Evolutionary conservation across 176 grass and related monocot genomes (phyloP).

Genomic region (Avena eriantha): DNA sequence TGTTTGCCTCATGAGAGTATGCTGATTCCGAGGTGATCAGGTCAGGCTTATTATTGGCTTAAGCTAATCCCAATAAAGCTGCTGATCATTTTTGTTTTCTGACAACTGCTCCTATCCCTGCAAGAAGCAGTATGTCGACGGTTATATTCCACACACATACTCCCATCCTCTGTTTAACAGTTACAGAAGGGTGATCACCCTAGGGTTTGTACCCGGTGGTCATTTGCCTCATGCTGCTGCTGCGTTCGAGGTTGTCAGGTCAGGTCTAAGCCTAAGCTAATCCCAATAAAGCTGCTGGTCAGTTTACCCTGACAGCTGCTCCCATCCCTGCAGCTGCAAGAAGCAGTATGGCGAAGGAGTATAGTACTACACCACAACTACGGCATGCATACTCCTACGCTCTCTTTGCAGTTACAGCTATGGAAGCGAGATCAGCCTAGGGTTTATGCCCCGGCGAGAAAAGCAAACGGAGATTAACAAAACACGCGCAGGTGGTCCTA

Average conservation of each 20-base stretch:
- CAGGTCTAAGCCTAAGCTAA: background rate
- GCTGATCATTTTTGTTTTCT: background rate
- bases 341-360: background rate
- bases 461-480: conserved; percentile 19
- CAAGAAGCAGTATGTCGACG: background rate
- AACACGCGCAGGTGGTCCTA: conserved; percentile 19
- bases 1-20: too few species aligned
- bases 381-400: background rate
- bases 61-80: conserved; percentile 7
- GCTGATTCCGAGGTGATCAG: background rate
- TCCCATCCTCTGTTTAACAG: background rate
- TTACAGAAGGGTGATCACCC: conserved; percentile 14
- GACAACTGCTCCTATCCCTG: background rate
- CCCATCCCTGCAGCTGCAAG: background rate
- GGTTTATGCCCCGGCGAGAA: background rate
- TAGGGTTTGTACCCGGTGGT: background rate
- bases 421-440: conserved; percentile 24
- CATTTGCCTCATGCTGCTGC: background rate
- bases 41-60: background rate
- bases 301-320: background rate
- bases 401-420: background rate
- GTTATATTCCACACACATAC: background rate
- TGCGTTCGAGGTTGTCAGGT: background rate
- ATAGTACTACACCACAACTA: background rate
- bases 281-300: background rate